Percentiles rank a stretch among this genome's conserved stretches.
Conservation (phyloP, 768 basidiomycete species). For the Clitopilus passeckerianus region DNA sequence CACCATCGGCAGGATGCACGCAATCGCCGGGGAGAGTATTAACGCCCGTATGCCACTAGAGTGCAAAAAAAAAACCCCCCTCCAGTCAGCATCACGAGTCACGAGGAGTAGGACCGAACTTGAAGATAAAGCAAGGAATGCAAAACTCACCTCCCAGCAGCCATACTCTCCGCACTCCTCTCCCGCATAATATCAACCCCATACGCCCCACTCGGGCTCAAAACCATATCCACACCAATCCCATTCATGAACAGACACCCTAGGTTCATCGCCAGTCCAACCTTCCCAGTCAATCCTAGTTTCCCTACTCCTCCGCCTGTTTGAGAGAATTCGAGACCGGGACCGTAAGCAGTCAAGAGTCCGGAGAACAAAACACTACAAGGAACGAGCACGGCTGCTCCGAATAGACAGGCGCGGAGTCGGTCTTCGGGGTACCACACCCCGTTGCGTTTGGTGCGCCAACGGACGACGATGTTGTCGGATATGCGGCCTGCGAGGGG, state of each 20-base stretch:
- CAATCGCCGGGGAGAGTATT: conserved; percentile 35
- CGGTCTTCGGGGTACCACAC: conserved; percentile 69
- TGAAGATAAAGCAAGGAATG: neutral
- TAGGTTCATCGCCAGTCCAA: neutral
- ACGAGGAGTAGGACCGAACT: too few species aligned
- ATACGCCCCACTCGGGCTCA: conserved; percentile 56
- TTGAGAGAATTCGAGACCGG: too few species aligned
- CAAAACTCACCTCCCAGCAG: conserved; percentile 48
- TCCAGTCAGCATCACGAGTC: too few species aligned
- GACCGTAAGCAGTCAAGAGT: neutral
- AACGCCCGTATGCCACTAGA: conserved; percentile 43
- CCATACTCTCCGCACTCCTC: conserved; percentile 61
- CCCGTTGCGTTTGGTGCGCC: conserved; percentile 45
- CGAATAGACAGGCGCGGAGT: conserved; percentile 44
- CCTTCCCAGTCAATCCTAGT: neutral
- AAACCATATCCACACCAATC: conserved; percentile 58
- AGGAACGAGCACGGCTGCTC: conserved; percentile 46
- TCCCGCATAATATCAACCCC: conserved; percentile 55
- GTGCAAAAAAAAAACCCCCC: too few species aligned
- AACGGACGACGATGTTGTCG: conserved; percentile 44
- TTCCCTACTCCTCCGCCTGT: too few species aligned
- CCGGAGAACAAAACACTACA: conserved; percentile 45
- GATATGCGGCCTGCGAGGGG: conserved; percentile 56
- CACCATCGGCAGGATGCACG: conserved; percentile 49
- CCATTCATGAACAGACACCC: conserved; percentile 54